Evolutionary conservation across 306 rosid species (phyloP), one percentile per base, ranked within the genome.

Genomic region (Ochetophila trinervis): DNA sequence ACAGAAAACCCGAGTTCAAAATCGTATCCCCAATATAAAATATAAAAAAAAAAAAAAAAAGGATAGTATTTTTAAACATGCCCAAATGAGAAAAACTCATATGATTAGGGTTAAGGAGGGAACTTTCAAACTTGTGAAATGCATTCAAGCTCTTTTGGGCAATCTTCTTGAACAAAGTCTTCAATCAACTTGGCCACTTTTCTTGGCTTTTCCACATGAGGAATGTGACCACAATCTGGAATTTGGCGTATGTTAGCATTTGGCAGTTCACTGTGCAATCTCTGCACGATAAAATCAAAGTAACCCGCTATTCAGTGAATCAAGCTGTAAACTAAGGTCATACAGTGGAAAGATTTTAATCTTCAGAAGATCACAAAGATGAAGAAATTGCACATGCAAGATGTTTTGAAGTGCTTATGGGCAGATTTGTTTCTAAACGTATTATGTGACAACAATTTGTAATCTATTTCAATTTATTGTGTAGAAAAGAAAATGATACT

Each of bases 161-260:
- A 57, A 50, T 82, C 81, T 61, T 62, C 78, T 57, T 69, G 78
- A 77, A 80, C 73, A 84, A 89, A 87, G 55, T 86, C 93, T 63
- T 55, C 57, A 47, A 87, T 84, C 76, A 93, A 58, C 76, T 86
- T 79, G 19, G 80, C 79, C 40, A 82, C 87, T 27, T 67, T 66
- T 69, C 70, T 83, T 30, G 99, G 97, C 80, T 69, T 90, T 68
- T 93, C 94, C 19, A 87, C 87, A 67, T 88, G 96, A 74, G 98
- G 97, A 75, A 93, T 50, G 70, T 93, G 97, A n/a, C 97, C 96
- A 16, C 99, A 93, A 23, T 84, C 63, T 32, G 91, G 80, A 78
- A 89, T 83, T 79, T 81, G 95, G 59, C 86, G 88, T 66, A 89
- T 21, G 37, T 73, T 55, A 60, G 90, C 95, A 65, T 84, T 84